Evolutionary conservation across 148 eudicot genomes (phyloP), one percentile per base, ranked within the genome.

Genomic region (Limonium bicolor): DNA sequence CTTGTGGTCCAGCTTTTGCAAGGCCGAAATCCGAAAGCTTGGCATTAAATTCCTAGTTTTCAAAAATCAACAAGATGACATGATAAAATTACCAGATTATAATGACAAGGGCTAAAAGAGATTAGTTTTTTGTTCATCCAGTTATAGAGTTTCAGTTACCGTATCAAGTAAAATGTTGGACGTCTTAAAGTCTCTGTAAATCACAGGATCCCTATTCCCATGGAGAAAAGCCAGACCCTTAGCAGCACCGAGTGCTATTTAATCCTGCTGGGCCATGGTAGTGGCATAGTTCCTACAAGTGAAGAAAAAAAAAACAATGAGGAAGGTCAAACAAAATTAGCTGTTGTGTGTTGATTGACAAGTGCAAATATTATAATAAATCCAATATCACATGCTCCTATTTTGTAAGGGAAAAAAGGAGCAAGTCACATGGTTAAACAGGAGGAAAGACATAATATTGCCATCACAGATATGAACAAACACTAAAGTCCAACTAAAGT

Each of bases 1-100:
- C 97, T 49, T 80, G 92, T 44, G 97, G 97, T 36, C 97, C 97
- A 17, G 97, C 97, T 56, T 84, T 88, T 15, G 97, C 97, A 27
- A 88, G 74, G 49, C 97, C 97, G 24, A 88, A 88, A 61, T 88
- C 97, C 13, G 94, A 88, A 31, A 88, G 94, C 77, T 88, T 88
- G 27, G 92, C 81, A 59, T 83, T 88, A 59, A 83, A 88, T 57
- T 80, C 97, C 97, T 88, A 58, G 27, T 53, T 30, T 19, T 42
- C 2, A 52, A 38, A 55, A 47, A 15, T 25, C 9, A 16, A 40
- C 24, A 11, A 18, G 7, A 27, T 6, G 15, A 14, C 20, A 11
- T 13, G 2, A n/a, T 36, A 25, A n/a, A n/a, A n/a, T n/a, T n/a
- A n/a, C n/a, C n/a, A n/a, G n/a, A n/a, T n/a, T n/a, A n/a, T n/a